Evolutionary conservation across 2,329 filamentous ascomycete species (phyloP).

Genomic region (Fusarium stilboides): DNA sequence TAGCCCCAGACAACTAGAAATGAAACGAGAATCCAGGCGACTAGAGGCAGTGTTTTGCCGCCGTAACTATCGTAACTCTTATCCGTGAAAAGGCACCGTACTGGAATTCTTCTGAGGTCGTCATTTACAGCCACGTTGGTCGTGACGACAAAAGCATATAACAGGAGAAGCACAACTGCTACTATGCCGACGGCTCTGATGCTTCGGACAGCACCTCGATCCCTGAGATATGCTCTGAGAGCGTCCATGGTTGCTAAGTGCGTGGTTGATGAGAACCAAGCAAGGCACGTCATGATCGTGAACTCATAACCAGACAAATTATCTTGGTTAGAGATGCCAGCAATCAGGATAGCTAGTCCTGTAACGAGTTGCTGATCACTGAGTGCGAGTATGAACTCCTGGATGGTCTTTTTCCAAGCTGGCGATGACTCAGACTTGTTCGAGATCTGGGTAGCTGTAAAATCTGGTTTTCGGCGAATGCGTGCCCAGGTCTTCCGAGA

Average conservation of each 20-base stretch:
- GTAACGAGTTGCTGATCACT: constrained; percentile 10
- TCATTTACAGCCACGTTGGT: too few relatives aligned
- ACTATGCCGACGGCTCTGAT: too few relatives aligned
- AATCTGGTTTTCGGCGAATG: too few relatives aligned
- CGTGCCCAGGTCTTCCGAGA: not conserved
- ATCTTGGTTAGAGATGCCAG: not conserved
- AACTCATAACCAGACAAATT: not conserved
- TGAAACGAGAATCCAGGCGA: not conserved
- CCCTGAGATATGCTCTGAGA: not conserved
- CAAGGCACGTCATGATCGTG: not conserved
- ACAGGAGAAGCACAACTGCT: too few relatives aligned
- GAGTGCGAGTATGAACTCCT: constrained; percentile 3
- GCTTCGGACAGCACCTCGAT: too few relatives aligned
- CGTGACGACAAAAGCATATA: too few relatives aligned
- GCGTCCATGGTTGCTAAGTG: constrained; percentile 6
- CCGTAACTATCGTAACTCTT: too few relatives aligned
- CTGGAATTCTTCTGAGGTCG: too few relatives aligned
- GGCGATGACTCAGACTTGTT: not conserved
- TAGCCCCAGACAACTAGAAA: not conserved
- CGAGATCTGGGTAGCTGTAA: not conserved
- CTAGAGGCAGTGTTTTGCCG: not conserved
- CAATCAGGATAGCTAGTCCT: not conserved
- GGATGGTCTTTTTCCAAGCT: not conserved
- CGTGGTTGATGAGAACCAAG: constrained; percentile 9
- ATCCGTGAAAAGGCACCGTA: too few relatives aligned